Evolutionary conservation across 2,329 filamentous ascomycete species (phyloP).

Genomic region (Ustulina deusta): DNA sequence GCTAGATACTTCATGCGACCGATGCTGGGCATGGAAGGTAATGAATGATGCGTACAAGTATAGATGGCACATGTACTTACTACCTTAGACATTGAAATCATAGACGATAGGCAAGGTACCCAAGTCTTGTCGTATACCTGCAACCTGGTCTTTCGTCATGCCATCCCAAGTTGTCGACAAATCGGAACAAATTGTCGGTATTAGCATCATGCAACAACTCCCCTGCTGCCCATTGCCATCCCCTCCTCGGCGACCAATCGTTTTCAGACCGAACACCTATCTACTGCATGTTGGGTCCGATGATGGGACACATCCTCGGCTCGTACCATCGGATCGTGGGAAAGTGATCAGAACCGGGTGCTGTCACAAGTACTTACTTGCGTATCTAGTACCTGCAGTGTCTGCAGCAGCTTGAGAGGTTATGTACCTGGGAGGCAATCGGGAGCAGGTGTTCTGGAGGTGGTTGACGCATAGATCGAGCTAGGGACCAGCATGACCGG

Average conservation of each 20-base stretch:
- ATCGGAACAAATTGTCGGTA: neutral
- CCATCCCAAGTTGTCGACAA: neutral
- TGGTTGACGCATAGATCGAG: too few species aligned
- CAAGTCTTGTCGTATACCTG: too few species aligned
- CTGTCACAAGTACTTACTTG: neutral
- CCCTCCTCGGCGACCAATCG: slow-evolving; percentile 2
- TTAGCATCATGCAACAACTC: neutral
- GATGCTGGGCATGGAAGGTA: too few species aligned
- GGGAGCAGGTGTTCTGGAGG: too few species aligned
- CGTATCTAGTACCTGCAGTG: neutral
- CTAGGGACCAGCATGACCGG: neutral
- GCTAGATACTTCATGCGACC: too few species aligned
- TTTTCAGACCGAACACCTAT: neutral
- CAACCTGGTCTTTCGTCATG: neutral
- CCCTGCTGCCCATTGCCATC: neutral
- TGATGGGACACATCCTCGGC: neutral
- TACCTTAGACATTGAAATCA: too few species aligned
- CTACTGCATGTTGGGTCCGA: neutral
- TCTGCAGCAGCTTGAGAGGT: neutral
- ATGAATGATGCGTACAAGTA: too few species aligned
- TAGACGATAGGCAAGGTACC: too few species aligned
- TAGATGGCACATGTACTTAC: too few species aligned
- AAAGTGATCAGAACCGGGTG: neutral
- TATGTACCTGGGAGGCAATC: too few species aligned
- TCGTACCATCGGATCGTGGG: neutral